Evolutionary conservation across 306 rosid species (phyloP).

Genomic region (Pyrus communis): DNA sequence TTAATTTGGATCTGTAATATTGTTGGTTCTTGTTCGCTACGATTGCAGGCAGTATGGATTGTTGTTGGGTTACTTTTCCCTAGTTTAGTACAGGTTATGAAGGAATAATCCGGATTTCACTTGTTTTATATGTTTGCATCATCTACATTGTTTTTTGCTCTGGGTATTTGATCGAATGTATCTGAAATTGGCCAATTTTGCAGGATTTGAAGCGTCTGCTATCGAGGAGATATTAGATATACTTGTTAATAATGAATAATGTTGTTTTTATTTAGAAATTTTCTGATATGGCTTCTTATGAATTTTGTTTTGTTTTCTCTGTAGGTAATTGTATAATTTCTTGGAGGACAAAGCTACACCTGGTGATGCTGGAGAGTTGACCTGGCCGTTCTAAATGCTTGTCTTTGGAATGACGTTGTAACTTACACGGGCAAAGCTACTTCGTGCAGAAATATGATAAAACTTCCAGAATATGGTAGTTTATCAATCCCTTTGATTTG

Average conservation of each 20-base stretch:
- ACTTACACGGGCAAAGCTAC: too few relatives aligned
- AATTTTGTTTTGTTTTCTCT: not conserved
- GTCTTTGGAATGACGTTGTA: not conserved
- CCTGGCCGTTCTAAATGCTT: not conserved
- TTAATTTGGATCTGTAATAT: constrained; percentile 6
- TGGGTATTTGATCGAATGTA: constrained; percentile 15
- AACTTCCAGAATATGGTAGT: not conserved
- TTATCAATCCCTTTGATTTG: not conserved
- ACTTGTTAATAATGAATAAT: constrained; percentile 15
- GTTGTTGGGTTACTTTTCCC: constrained; percentile 11
- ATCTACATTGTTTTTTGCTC: constrained; percentile 8
- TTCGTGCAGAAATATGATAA: not conserved
- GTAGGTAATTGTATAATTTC: constrained; percentile 18
- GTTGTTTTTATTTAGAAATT: constrained; percentile 2
- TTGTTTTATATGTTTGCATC: constrained; percentile 3
- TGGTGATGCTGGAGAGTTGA: constrained; percentile 2
- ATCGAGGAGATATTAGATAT: constrained; percentile 30
- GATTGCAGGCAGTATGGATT: not conserved
- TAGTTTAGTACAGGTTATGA: constrained; percentile 36
- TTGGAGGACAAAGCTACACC: constrained; percentile 13
- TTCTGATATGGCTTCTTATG: constrained; percentile 12
- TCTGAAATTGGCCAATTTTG: constrained; percentile 50
- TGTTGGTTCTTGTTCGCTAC: not conserved
- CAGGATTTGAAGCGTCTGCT: constrained; percentile 60
- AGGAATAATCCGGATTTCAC: constrained; percentile 21